phyloP scores from a whole-genome alignment of 805 yeast genomes.

The Candida xiaguanensis region DNA sequence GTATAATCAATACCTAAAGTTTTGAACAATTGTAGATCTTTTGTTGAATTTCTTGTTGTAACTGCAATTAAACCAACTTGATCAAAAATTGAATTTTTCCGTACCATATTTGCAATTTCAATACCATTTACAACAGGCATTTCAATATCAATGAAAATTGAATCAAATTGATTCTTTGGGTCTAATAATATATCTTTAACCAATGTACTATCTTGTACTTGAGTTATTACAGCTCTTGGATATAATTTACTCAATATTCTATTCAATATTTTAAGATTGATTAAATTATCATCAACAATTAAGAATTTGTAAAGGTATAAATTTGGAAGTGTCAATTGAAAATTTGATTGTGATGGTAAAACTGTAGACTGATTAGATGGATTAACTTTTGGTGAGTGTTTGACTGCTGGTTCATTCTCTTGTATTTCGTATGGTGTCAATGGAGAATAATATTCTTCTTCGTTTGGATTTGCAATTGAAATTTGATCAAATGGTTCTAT shows the following conservation, averaged over 20 bases:
- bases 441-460: slow-evolving; percentile 2
- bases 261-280: slow-evolving; percentile 35
- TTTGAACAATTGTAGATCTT: slow-evolving; percentile 28
- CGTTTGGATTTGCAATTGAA: slow-evolving; percentile 2
- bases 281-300: slow-evolving; percentile 41
- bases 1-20: slow-evolving; percentile 38
- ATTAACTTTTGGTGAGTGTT: not conserved
- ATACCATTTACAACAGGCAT: slow-evolving; percentile 42
- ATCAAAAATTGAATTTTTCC: slow-evolving; percentile 11
- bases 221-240: slow-evolving; percentile 27
- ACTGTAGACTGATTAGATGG: not conserved
- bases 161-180: slow-evolving; percentile 18
- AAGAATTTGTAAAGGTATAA: slow-evolving; percentile 17
- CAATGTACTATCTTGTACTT: slow-evolving; percentile 26
- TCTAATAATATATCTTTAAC: slow-evolving; percentile 18
- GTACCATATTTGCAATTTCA: slow-evolving; percentile 25
- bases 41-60: slow-evolving; percentile 28
- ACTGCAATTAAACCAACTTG: slow-evolving; percentile 36
- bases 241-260: slow-evolving; percentile 30
- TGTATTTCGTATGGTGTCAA: slow-evolving; percentile 2
- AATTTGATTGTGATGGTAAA: not conserved
- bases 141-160: slow-evolving; percentile 42
- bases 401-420: not conserved
- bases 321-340: slow-evolving; percentile 12
- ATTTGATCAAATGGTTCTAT: slow-evolving; percentile 6